phyloP scores from a whole-genome alignment of 345 rosid species.

The Excoecaria cochinchinensis region DNA sequence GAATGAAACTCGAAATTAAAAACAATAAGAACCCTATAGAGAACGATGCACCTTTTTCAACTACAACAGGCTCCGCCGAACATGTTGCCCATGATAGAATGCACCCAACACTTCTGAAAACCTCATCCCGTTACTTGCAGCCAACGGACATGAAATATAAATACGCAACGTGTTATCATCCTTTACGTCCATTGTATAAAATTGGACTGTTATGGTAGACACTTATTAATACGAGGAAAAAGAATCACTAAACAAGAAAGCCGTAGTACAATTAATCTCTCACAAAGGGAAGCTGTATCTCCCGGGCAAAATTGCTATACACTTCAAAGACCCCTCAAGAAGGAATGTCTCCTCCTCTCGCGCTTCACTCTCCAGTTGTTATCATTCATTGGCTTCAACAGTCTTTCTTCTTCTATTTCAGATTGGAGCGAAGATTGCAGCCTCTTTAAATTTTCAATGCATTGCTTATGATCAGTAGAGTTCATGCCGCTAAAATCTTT shows the following conservation, averaged over 20 bases:
- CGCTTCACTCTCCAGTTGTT: constrained; percentile 46
- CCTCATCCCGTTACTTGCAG: background rate
- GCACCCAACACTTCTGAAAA: constrained; percentile 4
- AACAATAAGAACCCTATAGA: background rate
- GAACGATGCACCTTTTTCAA: constrained; percentile 5
- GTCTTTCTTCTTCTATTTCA: constrained; percentile 53
- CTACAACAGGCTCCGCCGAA: background rate
- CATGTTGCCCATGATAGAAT: background rate
- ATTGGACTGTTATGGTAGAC: constrained; percentile 22
- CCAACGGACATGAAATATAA: background rate
- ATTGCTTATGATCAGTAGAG: constrained; percentile 49
- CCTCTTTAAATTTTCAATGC: constrained; percentile 63
- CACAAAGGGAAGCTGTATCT: constrained; percentile 26
- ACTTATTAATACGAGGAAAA: constrained; percentile 27
- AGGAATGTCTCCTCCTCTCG: constrained; percentile 47
- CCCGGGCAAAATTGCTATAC: constrained; percentile 28
- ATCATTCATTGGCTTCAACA: constrained; percentile 51
- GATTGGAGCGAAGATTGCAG: constrained; percentile 58
- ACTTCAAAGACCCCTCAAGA: constrained; percentile 39
- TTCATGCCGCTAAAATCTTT: constrained; percentile 25
- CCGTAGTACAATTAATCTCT: constrained; percentile 41
- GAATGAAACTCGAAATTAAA: background rate
- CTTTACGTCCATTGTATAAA: constrained; percentile 18
- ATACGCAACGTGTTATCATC: constrained; percentile 17
- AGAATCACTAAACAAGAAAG: constrained; percentile 29